phyloP scores from a whole-genome alignment of 2,329 filamentous ascomycete species.

The Fonsecaea monophora region DNA sequence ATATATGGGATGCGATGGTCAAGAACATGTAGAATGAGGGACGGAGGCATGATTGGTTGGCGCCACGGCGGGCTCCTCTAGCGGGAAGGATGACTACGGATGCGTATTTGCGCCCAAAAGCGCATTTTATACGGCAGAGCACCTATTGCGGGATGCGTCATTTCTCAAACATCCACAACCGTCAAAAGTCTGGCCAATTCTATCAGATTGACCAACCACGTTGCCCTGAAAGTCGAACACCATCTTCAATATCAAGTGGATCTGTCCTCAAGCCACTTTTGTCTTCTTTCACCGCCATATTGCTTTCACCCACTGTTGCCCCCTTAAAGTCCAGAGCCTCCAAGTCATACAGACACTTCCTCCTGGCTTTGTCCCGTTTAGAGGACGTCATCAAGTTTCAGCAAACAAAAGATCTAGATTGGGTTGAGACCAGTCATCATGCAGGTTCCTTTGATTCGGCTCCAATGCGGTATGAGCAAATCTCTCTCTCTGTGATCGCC shows the following conservation, averaged over 20 bases:
- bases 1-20: neutral
- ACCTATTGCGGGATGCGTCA: neutral
- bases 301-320: neutral
- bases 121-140: neutral
- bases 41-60: constrained; percentile 1
- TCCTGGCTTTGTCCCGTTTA: neutral
- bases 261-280: constrained; percentile 20
- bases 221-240: constrained; percentile 12
- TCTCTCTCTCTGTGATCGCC: neutral
- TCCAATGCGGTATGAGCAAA: constrained; percentile 62
- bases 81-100: neutral
- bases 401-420: neutral
- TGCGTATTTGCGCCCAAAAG: neutral
- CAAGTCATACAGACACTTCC: neutral
- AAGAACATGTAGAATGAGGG: neutral
- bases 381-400: neutral
- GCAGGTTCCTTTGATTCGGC: constrained; percentile 81
- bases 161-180: neutral
- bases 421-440: constrained; percentile 51
- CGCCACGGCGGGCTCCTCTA: neutral
- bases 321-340: neutral
- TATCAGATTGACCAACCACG: constrained; percentile 21
- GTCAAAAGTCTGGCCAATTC: constrained; percentile 23
- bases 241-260: constrained; percentile 16
- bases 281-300: constrained; percentile 30